phyloP scores from a whole-genome alignment of 371 early-diverging fungal genomes.

The Rhizomucor miehei region DNA sequence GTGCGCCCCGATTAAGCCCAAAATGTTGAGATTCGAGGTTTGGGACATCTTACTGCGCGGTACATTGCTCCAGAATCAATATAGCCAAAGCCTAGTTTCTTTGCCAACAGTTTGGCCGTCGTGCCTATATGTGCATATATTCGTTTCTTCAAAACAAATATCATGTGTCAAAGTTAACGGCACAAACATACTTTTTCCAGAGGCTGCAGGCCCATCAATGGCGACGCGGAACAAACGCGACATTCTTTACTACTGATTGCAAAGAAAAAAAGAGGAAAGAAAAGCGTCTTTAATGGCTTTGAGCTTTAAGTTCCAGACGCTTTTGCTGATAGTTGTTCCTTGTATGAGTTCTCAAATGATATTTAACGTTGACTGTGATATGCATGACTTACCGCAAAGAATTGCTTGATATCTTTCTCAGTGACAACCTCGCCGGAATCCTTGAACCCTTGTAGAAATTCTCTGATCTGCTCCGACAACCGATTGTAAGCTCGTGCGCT shows the following conservation, averaged over 20 bases:
- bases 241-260: slow-evolving; percentile 13
- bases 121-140: slow-evolving; percentile 49
- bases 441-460: slow-evolving; percentile 67
- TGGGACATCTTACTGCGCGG: slow-evolving; percentile 57
- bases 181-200: slow-evolving; percentile 77
- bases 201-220: slow-evolving; percentile 93
- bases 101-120: slow-evolving; percentile 72
- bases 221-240: slow-evolving; percentile 71
- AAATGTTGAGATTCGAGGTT: too few species aligned
- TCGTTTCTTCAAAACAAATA: not conserved
- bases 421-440: slow-evolving; percentile 73
- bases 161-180: not conserved
- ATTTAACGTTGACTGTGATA: not conserved
- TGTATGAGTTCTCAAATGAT: not conserved
- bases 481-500: slow-evolving; percentile 56
- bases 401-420: slow-evolving; percentile 66
- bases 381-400: slow-evolving; percentile 53
- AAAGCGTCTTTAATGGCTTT: not conserved
- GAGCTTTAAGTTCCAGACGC: not conserved
- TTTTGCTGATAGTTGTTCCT: not conserved
- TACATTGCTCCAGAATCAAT: slow-evolving; percentile 82
- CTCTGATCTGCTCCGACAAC: slow-evolving; percentile 57
- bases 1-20: too few species aligned
- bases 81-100: slow-evolving; percentile 70
- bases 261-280: slow-evolving; percentile 3